A percentile compares a stretch with the other conserved stretches of the same genome.
Conservation (phyloP, 306 rosid species). For the Senna tora region DNA sequence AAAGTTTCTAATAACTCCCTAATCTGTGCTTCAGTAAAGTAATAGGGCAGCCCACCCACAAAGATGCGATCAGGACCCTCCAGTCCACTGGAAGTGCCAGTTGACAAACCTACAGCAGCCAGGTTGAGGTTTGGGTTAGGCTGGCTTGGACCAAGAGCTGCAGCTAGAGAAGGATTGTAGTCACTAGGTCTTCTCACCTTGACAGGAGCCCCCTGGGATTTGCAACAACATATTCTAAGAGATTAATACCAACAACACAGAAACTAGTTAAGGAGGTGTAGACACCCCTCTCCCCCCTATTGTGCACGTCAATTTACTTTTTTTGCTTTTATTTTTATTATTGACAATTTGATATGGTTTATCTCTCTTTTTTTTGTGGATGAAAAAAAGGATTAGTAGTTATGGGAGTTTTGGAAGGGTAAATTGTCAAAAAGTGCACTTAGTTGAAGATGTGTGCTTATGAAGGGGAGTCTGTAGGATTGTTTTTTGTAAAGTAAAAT, state of each 20-base stretch:
- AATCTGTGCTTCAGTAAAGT: conserved; percentile 71
- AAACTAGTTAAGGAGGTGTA: background rate
- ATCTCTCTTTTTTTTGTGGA: background rate
- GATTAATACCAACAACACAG: background rate
- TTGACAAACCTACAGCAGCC: conserved; percentile 66
- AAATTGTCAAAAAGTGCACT: background rate
- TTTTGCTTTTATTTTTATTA: background rate
- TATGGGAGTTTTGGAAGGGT: background rate
- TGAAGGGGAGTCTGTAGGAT: background rate
- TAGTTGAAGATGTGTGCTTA: background rate
- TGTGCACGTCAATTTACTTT: background rate
- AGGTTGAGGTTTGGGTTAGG: conserved; percentile 71
- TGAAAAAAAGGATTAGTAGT: background rate
- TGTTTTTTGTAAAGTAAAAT: background rate
- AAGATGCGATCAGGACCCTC: conserved; percentile 80
- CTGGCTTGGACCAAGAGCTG: conserved; percentile 75
- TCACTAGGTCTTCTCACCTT: conserved; percentile 81
- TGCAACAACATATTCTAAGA: background rate
- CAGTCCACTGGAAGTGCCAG: conserved; percentile 75
- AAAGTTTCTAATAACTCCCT: conserved; percentile 70
- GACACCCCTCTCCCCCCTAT: background rate
- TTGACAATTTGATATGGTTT: background rate
- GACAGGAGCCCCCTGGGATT: conserved; percentile 67
- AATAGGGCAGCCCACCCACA: conserved; percentile 77
- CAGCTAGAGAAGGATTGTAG: conserved; percentile 73